Percentiles rank a stretch among this genome's conserved stretches.
phyloP scores from a whole-genome alignment of 176 grass and related monocot species.

The Oryza rufipogon region DNA sequence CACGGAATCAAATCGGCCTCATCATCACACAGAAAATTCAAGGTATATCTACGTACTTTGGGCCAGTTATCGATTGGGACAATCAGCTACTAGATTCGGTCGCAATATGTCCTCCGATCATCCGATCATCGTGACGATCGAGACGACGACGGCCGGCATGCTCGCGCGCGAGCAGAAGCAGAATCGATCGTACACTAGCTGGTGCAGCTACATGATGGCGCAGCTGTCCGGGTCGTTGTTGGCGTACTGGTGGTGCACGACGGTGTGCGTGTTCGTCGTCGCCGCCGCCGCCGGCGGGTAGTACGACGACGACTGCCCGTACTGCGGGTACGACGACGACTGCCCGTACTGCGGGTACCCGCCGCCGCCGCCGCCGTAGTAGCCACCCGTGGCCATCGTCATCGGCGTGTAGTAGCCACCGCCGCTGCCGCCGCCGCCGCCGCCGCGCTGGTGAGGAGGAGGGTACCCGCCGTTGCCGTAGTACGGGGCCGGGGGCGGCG shows the following conservation, averaged over 20 bases:
- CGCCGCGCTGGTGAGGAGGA: not conserved
- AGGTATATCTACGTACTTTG: not conserved
- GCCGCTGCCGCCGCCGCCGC: not conserved
- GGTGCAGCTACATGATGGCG: constrained; percentile 43
- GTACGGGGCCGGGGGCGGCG: constrained; percentile 16
- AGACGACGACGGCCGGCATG: not conserved
- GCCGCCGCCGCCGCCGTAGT: constrained; percentile 8
- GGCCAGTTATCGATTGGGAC: not conserved
- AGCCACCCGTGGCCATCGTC: not conserved
- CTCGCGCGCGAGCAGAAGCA: not conserved
- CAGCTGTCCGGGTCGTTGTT: constrained; percentile 40
- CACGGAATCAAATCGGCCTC: not conserved
- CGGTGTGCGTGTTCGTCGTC: constrained; percentile 41
- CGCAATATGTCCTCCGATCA: not conserved
- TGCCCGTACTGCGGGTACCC: constrained; percentile 42
- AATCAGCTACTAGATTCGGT: not conserved
- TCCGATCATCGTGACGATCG: not conserved
- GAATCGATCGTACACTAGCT: not conserved
- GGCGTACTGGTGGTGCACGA: constrained; percentile 51
- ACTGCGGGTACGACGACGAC: constrained; percentile 41
- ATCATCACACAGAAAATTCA: not conserved
- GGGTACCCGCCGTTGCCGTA: constrained; percentile 26
- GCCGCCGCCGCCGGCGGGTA: not conserved
- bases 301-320: constrained; percentile 4
- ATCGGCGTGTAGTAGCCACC: constrained; percentile 16